Conservation (phyloP, 495 filamentous ascomycete species). For the Cercophora scortea region DNA sequence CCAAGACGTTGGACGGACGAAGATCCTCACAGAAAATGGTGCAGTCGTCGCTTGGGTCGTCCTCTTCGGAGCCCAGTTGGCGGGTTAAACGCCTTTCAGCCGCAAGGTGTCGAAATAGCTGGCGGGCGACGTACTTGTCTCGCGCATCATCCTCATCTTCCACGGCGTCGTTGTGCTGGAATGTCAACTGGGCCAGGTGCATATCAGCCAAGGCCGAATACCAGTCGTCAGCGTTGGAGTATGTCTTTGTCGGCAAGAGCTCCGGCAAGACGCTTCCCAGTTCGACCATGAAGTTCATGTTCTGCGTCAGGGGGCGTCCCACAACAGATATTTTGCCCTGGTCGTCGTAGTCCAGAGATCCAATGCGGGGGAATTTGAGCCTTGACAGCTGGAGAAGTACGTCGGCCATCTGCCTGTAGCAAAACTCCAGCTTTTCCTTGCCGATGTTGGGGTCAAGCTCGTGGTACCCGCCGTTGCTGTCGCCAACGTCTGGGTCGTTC, state of each 20-base stretch:
- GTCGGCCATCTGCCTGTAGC: conserved; percentile 17
- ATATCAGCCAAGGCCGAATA: conserved; percentile 30
- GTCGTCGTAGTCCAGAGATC: neutral
- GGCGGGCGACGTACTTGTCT: conserved; percentile 26
- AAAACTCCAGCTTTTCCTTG: conserved; percentile 14
- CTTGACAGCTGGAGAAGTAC: conserved; percentile 24
- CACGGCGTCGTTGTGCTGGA: conserved; percentile 32
- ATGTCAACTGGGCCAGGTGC: conserved; percentile 29
- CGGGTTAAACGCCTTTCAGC: conserved; percentile 15
- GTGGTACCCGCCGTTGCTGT: conserved; percentile 3
- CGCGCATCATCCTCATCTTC: conserved; percentile 23
- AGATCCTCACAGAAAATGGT: conserved; percentile 21
- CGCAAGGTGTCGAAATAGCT: conserved; percentile 24
- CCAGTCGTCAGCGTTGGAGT: conserved; percentile 24
- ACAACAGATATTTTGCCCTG: conserved; percentile 2
- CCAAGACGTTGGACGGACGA: conserved; percentile 15
- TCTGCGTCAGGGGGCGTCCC: conserved; percentile 17
- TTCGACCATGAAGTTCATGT: conserved; percentile 20
- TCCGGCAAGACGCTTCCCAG: conserved; percentile 17
- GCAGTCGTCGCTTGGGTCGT: no score
- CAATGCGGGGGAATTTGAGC: conserved; percentile 10
- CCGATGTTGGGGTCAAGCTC: conserved; percentile 23
- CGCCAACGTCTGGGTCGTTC: conserved; percentile 7
- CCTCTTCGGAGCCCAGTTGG: neutral
- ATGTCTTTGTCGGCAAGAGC: conserved; percentile 23